Percentiles rank a stretch among this genome's conserved stretches.
phyloP scores from a whole-genome alignment of 2,329 filamentous ascomycete species.

The Helotiales sp. region DNA sequence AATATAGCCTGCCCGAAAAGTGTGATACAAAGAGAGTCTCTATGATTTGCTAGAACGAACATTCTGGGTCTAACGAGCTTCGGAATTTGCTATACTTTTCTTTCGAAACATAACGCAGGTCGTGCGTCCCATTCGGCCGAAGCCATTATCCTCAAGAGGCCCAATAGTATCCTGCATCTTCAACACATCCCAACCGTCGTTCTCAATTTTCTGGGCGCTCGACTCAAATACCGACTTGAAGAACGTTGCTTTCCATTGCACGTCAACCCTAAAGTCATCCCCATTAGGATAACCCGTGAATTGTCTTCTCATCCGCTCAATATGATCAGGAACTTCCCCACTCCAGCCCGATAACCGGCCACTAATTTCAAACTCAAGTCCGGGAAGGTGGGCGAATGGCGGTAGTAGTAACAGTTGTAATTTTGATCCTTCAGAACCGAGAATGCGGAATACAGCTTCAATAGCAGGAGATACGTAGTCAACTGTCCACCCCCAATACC shows the following conservation, averaged over 20 bases:
- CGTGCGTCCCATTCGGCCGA: constrained; percentile 1
- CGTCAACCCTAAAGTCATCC: constrained; percentile 5
- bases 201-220: constrained; percentile 1
- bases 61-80: not conserved
- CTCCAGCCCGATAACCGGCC: constrained; percentile 4
- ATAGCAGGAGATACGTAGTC: constrained; percentile 17
- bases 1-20: no score
- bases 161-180: constrained; percentile 5
- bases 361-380: not conserved
- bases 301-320: constrained; percentile 10
- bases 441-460: constrained; percentile 17
- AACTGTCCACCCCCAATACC: constrained; percentile 2
- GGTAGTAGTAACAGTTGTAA: constrained; percentile 9
- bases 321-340: constrained; percentile 12
- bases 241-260: constrained; percentile 5
- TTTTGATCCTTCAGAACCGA: constrained; percentile 12
- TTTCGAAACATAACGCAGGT: constrained; percentile 2
- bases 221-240: constrained; percentile 7
- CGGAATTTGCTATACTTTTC: constrained; percentile 3
- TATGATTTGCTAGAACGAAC: not conserved
- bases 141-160: constrained; percentile 2
- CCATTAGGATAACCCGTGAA: constrained; percentile 6
- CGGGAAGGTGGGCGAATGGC: not conserved
- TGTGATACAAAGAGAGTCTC: not conserved
- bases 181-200: constrained; percentile 11